Conservation (phyloP, 2,329 filamentous ascomycete genomes). For the Penicillium palitans region DNA sequence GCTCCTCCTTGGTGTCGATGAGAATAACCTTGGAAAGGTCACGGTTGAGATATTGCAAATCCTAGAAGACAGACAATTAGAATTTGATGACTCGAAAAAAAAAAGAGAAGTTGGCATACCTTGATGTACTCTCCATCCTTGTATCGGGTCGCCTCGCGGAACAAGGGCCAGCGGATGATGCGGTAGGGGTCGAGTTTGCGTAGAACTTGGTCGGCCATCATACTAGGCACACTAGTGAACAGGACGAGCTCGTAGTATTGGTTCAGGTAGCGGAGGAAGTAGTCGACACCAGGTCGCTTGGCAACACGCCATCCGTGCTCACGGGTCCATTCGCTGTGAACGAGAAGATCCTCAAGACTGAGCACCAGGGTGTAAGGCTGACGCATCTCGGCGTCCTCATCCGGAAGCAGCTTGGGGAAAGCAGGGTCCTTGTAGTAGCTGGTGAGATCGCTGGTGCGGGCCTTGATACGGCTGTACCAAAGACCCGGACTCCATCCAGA, state of each 20-base stretch:
- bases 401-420: constrained; percentile 85
- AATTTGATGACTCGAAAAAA: constrained; percentile 19
- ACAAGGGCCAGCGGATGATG: constrained; percentile 93
- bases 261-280: constrained; percentile 93
- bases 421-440: constrained; percentile 95
- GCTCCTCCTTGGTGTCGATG: constrained; percentile 78
- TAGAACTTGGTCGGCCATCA: constrained; percentile 81
- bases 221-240: constrained; percentile 85
- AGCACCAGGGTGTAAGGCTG: constrained; percentile 91
- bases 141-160: constrained; percentile 94
- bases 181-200: constrained; percentile 93
- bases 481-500: constrained; percentile 73
- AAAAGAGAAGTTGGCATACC: constrained; percentile 51
- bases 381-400: constrained; percentile 70
- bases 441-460: constrained; percentile 72
- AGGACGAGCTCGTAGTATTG: constrained; percentile 98
- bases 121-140: constrained; percentile 96
- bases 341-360: constrained; percentile 87
- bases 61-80: constrained; percentile 52
- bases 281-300: constrained; percentile 92
- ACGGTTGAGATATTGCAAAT: constrained; percentile 96
- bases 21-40: constrained; percentile 94
- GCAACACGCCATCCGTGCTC: constrained; percentile 95
- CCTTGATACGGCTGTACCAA: constrained; percentile 78
- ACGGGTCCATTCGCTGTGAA: constrained; percentile 92